These are phyloP conservation scores for Crucibulum laeve DNA, from an alignment of 768 basidiomycete genomes.

Conservation along the genomic window DNA sequence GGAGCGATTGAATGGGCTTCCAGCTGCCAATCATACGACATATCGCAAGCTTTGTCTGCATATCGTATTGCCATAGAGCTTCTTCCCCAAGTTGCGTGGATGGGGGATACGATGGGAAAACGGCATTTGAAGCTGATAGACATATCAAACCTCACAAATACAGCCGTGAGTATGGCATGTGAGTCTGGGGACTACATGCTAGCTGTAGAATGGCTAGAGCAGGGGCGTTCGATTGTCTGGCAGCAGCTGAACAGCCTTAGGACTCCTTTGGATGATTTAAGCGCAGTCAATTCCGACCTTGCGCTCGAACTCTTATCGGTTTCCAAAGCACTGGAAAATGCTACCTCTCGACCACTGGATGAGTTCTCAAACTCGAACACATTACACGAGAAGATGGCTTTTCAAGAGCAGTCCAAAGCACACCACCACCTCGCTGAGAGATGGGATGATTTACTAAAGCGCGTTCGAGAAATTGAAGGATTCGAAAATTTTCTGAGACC, in stretches of 20 bases:
- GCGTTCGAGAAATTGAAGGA: background rate
- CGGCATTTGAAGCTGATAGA: constrained; percentile 7
- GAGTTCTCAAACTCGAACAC: background rate
- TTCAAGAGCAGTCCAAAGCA: background rate
- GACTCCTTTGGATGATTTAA: constrained; percentile 14
- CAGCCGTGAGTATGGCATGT: constrained; percentile 10
- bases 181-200: constrained; percentile 3
- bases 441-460: background rate
- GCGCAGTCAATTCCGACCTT: constrained; percentile 11
- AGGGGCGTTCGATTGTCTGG: constrained; percentile 19
- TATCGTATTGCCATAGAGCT: constrained; percentile 6
- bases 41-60: too few species aligned
- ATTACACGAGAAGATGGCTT: background rate
- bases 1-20: too few species aligned
- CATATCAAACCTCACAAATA: background rate
- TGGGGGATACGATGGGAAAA: constrained; percentile 9
- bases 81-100: constrained; percentile 12
- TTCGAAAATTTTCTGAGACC: background rate
- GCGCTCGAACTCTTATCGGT: constrained; percentile 4
- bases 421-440: background rate
- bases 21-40: too few species aligned
- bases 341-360: background rate
- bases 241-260: constrained; percentile 13
- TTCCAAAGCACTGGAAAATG: background rate
- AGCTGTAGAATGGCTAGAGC: constrained; percentile 22